Evolutionary conservation across 345 rosid genomes (phyloP).

Genomic region (Microcos paniculata): DNA sequence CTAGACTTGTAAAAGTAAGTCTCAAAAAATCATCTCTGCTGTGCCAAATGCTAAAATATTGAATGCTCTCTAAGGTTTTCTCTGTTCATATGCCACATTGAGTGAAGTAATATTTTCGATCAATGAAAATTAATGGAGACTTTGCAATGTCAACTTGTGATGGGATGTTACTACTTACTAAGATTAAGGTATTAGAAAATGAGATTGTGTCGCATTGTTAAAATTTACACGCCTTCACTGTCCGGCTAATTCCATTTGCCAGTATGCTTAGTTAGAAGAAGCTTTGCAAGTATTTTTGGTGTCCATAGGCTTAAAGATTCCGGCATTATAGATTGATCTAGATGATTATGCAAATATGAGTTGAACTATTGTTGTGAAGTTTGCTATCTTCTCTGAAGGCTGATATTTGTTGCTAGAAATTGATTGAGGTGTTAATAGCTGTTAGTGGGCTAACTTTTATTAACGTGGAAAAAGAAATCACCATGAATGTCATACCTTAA

Average conservation of each 20-base stretch:
- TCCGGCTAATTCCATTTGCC: background rate
- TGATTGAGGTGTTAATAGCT: conserved; percentile 2
- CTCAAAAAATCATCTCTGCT: background rate
- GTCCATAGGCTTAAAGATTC: background rate
- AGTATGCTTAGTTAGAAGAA: background rate
- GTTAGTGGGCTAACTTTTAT: background rate
- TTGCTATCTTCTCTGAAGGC: background rate
- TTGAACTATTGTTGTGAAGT: background rate
- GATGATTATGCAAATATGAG: conserved; percentile 5
- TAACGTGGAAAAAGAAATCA: conserved; percentile 2
- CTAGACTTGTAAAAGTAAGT: background rate
- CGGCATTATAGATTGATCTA: background rate
- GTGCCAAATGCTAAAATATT: background rate
- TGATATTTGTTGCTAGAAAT: background rate
- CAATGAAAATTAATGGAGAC: background rate
- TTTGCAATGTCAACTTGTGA: background rate
- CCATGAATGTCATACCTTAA: conserved; percentile 4
- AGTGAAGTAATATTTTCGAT: background rate
- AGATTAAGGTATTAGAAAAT: background rate
- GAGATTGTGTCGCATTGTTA: background rate
- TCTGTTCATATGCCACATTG: background rate
- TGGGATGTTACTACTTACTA: background rate
- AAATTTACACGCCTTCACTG: background rate
- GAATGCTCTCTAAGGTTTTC: background rate
- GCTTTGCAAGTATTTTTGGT: background rate